Evolutionary conservation across 345 rosid genomes (phyloP), one percentile per base, ranked within the genome.

Genomic region (Sonneratia caseolaris): DNA sequence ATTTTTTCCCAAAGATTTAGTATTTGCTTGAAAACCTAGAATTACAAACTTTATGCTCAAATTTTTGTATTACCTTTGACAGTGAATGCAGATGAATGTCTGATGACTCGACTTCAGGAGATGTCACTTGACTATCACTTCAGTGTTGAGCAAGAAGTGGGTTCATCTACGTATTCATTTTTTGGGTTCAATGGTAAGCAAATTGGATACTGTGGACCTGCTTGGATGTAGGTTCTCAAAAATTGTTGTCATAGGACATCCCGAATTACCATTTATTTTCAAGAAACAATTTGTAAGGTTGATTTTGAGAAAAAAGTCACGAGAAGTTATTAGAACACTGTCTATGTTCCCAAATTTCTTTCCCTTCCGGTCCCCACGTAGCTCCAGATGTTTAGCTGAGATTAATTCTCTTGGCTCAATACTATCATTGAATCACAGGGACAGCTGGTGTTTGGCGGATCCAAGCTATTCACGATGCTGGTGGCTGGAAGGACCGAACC

Each of bases 81-180:
- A 96, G 99, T 96, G 55, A 96, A 96, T 70, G 89, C 82, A 22
- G 80, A 76, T 53, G 87, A 85, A 72, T 87, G 88, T 74, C 79
- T 84, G 74, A 73, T 82, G 89, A 83, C 86, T 5, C 75, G 83
- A 42, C 75, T 84, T 43, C 91, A 84, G 72, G 91, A 86, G 76
- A 86, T 84, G 88, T 84, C 91, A 47, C 80, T 80, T 15, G 79
- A 83, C 70, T 86, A 86, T 74, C 85, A 82, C 75, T 85, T 85
- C 75, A 76, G 65, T 53, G 78, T 81, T 14, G 86, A 85, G 84
- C 86, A 85, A 66, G 87, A 87, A 78, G 86, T 79, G 37, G 90
- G 88, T 48, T 83, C 89, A 53, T 76, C 85, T 21, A 82, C 85
- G n/a, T 79, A 79, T 75, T 81, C 86, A 51, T 85, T 87, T 79